These are phyloP conservation scores for Hanseniaspora guilliermondii DNA, from an alignment of 805 yeast species.

Conservation along the genomic window DNA sequence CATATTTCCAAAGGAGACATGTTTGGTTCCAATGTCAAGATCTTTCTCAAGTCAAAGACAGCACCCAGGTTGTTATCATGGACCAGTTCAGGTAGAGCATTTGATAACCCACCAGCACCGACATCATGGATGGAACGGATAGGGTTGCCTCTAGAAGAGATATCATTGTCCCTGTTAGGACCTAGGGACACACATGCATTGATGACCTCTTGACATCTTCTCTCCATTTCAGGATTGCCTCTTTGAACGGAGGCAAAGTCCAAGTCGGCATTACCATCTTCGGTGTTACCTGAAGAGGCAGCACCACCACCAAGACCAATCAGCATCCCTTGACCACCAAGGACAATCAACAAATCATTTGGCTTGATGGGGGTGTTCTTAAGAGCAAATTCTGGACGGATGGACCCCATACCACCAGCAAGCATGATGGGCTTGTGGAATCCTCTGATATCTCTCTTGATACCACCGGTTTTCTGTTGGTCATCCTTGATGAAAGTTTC, in stretches of 20 bases:
- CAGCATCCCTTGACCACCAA: constrained; percentile 96
- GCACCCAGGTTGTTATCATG: constrained; percentile 97
- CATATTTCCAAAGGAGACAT: constrained; percentile 99
- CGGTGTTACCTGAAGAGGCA: constrained; percentile 91
- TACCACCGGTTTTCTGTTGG: constrained; percentile 36
- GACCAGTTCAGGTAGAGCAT: constrained; percentile 93
- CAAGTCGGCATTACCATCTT: constrained; percentile 88
- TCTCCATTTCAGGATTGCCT: constrained; percentile 98
- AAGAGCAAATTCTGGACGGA: constrained; percentile 82
- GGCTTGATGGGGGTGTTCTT: constrained; percentile 83
- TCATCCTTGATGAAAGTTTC: constrained; percentile 50
- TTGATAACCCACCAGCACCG: constrained; percentile 98
- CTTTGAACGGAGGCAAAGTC: constrained; percentile 99
- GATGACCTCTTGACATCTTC: constrained; percentile 97
- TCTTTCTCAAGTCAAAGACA: constrained; percentile 75
- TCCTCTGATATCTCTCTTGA: constrained; percentile 59
- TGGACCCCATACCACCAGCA: constrained; percentile 98
- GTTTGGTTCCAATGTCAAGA: constrained; percentile 85
- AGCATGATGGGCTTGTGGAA: constrained; percentile 98
- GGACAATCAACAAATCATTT: constrained; percentile 78
- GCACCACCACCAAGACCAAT: constrained; percentile 99
- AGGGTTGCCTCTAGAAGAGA: constrained; percentile 36
- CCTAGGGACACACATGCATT: constrained; percentile 86
- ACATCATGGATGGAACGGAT: constrained; percentile 95
- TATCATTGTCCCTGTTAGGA: constrained; percentile 22